phyloP scores from a whole-genome alignment of 192 early-diverging fungal genomes.

The Coemansia aciculifera region DNA sequence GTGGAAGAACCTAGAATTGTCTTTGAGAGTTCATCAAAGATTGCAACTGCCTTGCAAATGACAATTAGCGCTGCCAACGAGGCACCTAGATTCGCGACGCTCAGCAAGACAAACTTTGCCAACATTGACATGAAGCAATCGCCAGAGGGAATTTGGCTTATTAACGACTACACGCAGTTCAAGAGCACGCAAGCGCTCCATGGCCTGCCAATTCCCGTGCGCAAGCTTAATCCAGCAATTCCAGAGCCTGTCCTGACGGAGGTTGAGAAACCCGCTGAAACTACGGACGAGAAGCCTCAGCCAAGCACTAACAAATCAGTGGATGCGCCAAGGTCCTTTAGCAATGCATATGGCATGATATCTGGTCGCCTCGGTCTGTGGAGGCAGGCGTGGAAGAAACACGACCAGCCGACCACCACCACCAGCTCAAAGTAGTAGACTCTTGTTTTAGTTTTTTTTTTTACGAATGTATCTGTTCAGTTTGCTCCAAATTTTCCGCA shows the following conservation, averaged over 20 bases:
- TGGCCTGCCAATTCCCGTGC: background rate
- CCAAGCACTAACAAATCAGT: background rate
- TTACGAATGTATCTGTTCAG: background rate
- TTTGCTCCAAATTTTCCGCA: background rate
- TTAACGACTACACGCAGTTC: constrained; percentile 1
- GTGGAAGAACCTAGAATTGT: background rate
- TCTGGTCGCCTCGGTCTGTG: background rate
- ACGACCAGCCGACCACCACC: background rate
- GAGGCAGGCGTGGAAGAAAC: background rate
- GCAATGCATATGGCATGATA: background rate
- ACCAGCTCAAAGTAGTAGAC: background rate
- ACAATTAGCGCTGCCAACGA: background rate
- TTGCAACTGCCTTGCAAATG: constrained; percentile 1
- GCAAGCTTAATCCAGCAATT: background rate
- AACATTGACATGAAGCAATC: background rate
- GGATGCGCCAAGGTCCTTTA: background rate
- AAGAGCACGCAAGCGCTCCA: background rate
- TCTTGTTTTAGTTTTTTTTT: background rate
- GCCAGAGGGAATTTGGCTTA: background rate
- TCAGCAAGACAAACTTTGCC: background rate
- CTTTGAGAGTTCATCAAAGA: background rate
- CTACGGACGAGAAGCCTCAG: background rate
- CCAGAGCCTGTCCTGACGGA: background rate
- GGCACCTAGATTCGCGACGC: background rate
- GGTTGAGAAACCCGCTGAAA: background rate